phyloP scores from a whole-genome alignment of 2,329 filamentous ascomycete genomes.

The Penicillium vulpinum region DNA sequence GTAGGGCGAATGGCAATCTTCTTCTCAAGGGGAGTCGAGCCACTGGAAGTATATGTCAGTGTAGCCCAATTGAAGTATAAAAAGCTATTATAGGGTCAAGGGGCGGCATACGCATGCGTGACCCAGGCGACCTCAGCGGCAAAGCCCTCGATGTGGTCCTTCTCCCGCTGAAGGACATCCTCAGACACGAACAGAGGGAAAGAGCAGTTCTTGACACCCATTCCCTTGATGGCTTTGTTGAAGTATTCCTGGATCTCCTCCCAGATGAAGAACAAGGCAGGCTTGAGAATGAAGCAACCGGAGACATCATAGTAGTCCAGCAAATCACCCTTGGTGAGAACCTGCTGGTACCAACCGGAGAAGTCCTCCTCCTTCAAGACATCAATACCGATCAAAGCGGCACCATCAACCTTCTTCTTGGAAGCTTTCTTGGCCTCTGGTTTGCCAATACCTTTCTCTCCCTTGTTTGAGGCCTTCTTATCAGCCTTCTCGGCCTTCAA shows the following conservation, averaged over 20 bases:
- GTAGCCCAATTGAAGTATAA: not conserved
- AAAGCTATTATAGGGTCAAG: not conserved
- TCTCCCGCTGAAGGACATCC: constrained; percentile 82
- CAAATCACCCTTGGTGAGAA: constrained; percentile 95
- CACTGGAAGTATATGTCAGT: constrained; percentile 53
- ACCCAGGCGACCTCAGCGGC: constrained; percentile 66
- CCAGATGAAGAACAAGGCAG: constrained; percentile 67
- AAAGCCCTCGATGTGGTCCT: constrained; percentile 98
- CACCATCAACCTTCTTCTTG: constrained; percentile 60
- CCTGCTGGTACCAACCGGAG: constrained; percentile 94
- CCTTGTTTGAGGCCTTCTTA: constrained; percentile 37
- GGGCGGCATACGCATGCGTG: constrained; percentile 47
- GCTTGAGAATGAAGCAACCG: constrained; percentile 93
- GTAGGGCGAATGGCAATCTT: constrained; percentile 69
- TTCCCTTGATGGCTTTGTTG: constrained; percentile 73
- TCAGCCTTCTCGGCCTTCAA: constrained; percentile 45
- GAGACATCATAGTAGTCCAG: constrained; percentile 97
- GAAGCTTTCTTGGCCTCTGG: constrained; percentile 15
- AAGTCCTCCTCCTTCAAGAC: constrained; percentile 84
- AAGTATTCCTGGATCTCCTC: constrained; percentile 62
- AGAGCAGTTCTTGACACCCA: constrained; percentile 93
- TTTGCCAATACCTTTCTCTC: constrained; percentile 19
- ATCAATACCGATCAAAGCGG: constrained; percentile 80
- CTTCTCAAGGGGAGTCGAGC: constrained; percentile 88
- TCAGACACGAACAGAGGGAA: constrained; percentile 95